These are phyloP conservation scores for Leccinum uliginosum DNA, from an alignment of 768 basidiomycete species.

Conservation along the genomic window DNA sequence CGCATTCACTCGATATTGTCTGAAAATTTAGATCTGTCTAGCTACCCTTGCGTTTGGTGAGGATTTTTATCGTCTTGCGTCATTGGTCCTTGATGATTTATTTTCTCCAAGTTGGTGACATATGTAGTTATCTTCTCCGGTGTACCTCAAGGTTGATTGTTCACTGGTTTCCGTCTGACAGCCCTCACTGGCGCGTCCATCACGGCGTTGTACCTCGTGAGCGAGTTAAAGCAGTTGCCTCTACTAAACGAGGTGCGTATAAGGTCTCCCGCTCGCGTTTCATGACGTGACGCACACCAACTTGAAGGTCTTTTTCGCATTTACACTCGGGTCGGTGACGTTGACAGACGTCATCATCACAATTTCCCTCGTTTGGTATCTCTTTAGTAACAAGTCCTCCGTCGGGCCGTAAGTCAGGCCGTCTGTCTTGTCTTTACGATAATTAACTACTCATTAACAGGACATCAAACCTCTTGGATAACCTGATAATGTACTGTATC, in stretches of 20 bases:
- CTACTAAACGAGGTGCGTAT: slow-evolving; percentile 6
- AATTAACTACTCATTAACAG: not conserved
- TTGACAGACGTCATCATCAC: slow-evolving; percentile 16
- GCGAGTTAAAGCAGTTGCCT: not conserved
- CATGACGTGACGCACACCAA: not conserved
- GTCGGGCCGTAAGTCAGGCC: slow-evolving; percentile 4
- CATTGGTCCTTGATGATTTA: not conserved
- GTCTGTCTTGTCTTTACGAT: not conserved
- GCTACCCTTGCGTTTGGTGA: slow-evolving; percentile 7
- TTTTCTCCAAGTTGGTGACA: slow-evolving; percentile 1
- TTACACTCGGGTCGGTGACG: slow-evolving; percentile 13
- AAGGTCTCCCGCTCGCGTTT: not conserved
- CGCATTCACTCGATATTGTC: not conserved
- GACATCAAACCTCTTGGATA: slow-evolving; percentile 4
- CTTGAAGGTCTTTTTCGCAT: slow-evolving; percentile 2
- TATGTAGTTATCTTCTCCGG: not conserved
- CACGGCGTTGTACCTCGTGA: not conserved
- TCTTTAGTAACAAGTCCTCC: slow-evolving; percentile 1
- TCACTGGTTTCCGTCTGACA: not conserved
- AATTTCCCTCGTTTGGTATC: slow-evolving; percentile 8
- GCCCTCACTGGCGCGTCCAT: slow-evolving; percentile 5
- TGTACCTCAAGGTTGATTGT: not conserved
- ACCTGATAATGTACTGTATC: slow-evolving; percentile 8
- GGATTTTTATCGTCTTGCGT: not conserved
- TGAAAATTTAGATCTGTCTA: not conserved